Evolutionary conservation across 202 grass and related monocot species (phyloP).

Genomic region (Dendrocalamus latiflorus): DNA sequence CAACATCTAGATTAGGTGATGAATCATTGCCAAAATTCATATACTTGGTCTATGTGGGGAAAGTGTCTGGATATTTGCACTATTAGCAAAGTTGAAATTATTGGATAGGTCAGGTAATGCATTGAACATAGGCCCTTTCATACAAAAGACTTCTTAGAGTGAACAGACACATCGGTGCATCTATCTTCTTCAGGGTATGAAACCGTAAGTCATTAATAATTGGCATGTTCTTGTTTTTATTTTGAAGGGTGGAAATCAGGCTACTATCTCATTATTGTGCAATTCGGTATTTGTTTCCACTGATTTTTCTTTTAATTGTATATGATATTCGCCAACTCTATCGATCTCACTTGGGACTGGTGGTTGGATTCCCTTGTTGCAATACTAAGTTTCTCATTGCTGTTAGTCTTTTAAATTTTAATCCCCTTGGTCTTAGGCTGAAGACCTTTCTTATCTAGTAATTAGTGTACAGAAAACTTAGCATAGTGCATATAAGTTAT

Average conservation of each 20-base stretch:
- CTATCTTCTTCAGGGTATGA: not conserved
- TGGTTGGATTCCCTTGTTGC: not conserved
- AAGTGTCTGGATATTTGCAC: constrained; percentile 14
- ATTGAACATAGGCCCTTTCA: not conserved
- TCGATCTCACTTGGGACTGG: not conserved
- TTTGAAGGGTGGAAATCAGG: not conserved
- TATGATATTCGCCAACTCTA: not conserved
- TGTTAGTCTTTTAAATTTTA: constrained; percentile 20
- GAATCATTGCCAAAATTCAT: not conserved
- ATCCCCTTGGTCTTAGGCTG: not conserved
- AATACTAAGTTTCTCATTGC: not conserved
- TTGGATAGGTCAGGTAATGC: not conserved
- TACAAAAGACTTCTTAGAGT: constrained; percentile 4
- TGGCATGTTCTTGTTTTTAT: not conserved
- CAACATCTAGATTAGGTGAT: not conserved
- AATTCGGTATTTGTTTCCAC: not conserved
- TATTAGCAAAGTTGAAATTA: constrained; percentile 1
- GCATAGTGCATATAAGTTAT: not conserved
- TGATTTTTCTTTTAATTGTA: not conserved
- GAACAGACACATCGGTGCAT: not conserved
- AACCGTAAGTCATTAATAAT: not conserved
- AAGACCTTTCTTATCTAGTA: not conserved
- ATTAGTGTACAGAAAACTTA: constrained; percentile 3
- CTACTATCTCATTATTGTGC: not conserved
- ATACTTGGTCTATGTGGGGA: not conserved